Base-by-base conservation (phyloP, 139 green algal genomes). In the Auxenochlorella protothecoides region DNA sequence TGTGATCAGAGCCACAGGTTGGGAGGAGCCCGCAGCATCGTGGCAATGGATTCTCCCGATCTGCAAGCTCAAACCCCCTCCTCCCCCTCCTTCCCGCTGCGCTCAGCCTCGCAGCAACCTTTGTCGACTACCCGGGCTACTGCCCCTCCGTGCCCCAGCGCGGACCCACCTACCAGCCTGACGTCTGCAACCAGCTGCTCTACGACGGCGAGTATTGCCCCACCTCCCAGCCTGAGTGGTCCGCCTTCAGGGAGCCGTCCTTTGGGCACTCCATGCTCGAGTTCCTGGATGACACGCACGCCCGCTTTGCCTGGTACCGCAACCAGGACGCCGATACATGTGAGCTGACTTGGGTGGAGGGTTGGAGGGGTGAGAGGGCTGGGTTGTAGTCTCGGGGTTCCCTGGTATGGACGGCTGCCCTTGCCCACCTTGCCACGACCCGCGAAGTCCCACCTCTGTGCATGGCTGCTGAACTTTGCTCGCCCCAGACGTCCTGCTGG, bases 191-290 rank as follows among this genome's bases (percentile, higher is more conserved):
- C 13, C 54, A 5, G 6, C 16, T 6, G 27, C 68, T 11, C 62
- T 69, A 69, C 62, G 53, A 70, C 53, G 66, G 62, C 54, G n/a
- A 59, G 53, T 80, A 67, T 61, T 78, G 73, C 63, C 61, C 70
- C n/a, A 72, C 13, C 10, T 54, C 51, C 9, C 73, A 78, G 71
- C 79, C 79, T 3, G 62, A 62, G 12, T 84, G 79, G 79, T 76
- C 67, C 27, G 79, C 79, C 55, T 84, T 80, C 69, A 55, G 79
- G 44, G 69, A 84, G 75, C 74, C 73, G n/a, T 66, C 74, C 54
- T 84, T 76, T 66, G 79, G 79, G 12, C 71, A 78, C 55, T 75
- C 70, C 10, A 63, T 72, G 3, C 63, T 84, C 13, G 69, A 70
- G 6, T 71, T 84, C 44, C 5, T 56, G 59, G 81, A 81, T 64